These are phyloP conservation scores for Daldinia eschscholtzii DNA, from an alignment of 2,329 filamentous ascomycete genomes.

Conservation along the genomic window DNA sequence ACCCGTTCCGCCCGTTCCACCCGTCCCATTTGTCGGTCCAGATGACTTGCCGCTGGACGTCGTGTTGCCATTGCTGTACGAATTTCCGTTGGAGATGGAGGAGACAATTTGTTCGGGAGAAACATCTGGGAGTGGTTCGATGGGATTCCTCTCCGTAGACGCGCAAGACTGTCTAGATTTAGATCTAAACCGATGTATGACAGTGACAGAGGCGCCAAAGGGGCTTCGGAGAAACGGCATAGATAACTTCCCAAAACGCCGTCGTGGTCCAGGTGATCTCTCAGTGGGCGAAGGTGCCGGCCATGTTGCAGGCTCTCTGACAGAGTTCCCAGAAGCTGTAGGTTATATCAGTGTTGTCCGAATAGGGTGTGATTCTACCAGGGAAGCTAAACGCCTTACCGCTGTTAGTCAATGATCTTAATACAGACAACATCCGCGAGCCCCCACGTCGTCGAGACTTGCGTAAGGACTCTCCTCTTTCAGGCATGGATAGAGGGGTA, in stretches of 20 bases:
- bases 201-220: slow-evolving; percentile 56
- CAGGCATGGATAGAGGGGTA: slow-evolving; percentile 47
- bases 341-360: slow-evolving; percentile 21
- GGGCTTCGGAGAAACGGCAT: slow-evolving; percentile 56
- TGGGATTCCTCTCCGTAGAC: slow-evolving; percentile 52
- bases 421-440: slow-evolving; percentile 58
- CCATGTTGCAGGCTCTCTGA: slow-evolving; percentile 43
- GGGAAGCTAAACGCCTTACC: slow-evolving; percentile 42
- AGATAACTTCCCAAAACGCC: slow-evolving; percentile 55
- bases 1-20: slow-evolving; percentile 32
- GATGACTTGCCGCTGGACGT: slow-evolving; percentile 38
- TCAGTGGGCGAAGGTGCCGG: slow-evolving; percentile 45
- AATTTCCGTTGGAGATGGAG: slow-evolving; percentile 43
- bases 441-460: slow-evolving; percentile 58
- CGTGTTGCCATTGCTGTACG: slow-evolving; percentile 40
- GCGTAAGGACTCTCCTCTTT: slow-evolving; percentile 48
- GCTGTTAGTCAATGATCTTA: slow-evolving; percentile 59
- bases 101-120: slow-evolving; percentile 41
- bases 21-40: slow-evolving; percentile 45
- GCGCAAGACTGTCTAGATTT: slow-evolving; percentile 56
- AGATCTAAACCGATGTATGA: slow-evolving; percentile 57
- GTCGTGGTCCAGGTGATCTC: slow-evolving; percentile 40
- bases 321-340: slow-evolving; percentile 46
- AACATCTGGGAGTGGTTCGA: slow-evolving; percentile 45
- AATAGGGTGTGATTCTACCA: neutral